A percentile compares a stretch with the other conserved stretches of the same genome.
Evolutionary conservation across 257 asterid species (phyloP).

Genomic region (Nicotiana noctiflora): DNA sequence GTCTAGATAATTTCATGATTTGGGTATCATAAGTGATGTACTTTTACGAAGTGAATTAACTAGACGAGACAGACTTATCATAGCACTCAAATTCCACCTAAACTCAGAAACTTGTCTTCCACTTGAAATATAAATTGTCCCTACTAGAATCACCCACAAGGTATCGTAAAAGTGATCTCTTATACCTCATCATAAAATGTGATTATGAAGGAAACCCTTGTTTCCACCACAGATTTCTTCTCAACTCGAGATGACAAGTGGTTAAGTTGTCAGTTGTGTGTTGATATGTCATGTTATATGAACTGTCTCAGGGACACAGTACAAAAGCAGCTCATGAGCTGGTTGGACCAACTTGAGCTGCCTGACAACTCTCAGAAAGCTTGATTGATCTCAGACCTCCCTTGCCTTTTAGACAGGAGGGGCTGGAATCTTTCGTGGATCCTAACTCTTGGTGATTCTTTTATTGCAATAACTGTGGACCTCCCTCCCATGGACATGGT

Average conservation of each 20-base stretch:
- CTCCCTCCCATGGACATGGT: not conserved
- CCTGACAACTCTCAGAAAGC: not conserved
- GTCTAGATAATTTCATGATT: not conserved
- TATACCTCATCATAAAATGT: not conserved
- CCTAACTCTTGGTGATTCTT: not conserved
- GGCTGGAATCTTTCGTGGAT: not conserved
- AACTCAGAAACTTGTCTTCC: not conserved
- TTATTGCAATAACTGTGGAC: not conserved
- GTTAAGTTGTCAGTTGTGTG: not conserved
- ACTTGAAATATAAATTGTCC: not conserved
- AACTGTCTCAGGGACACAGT: not conserved
- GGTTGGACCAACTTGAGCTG: not conserved
- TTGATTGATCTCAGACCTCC: not conserved
- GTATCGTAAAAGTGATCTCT: constrained; percentile 1
- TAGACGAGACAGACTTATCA: not conserved
- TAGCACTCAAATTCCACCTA: not conserved
- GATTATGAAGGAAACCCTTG: not conserved
- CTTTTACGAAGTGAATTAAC: not conserved
- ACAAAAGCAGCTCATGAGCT: constrained; percentile 1
- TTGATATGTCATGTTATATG: not conserved
- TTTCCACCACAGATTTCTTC: not conserved
- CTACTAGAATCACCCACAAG: not conserved
- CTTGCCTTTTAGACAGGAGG: not conserved
- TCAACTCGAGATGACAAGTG: not conserved
- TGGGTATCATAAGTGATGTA: not conserved